Evolutionary conservation across 352 stramenopile genomes (phyloP), one percentile per base, ranked within the genome.

Genomic region (Aphanomyces euteiches): DNA sequence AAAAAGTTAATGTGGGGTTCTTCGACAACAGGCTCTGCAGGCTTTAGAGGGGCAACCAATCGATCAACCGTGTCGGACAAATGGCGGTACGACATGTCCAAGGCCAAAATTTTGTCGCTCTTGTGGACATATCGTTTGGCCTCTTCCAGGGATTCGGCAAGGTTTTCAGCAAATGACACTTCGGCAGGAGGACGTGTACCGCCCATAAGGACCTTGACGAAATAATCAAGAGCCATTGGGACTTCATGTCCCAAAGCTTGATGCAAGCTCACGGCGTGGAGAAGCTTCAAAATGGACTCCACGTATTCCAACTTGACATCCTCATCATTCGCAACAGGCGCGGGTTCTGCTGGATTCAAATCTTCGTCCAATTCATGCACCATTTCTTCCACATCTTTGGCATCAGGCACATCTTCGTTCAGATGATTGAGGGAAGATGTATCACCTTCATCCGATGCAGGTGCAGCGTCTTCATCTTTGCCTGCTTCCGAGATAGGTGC

Each of bases 1-100:
- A 94, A 92, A 69, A 94, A 94, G 65, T 90, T 94, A 69, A 94
- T 91, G 37, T 90, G 73, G 5, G 86, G 83, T 67, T 90, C 72
- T 21, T 78, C 75, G 19, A 88, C 78, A 8, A 78, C 78, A 54
- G 76, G 56, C 7, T 70, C 34, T 7, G 41, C 21, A 28, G 45
- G 12, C 41, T 10, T n/a, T 15, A 7, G 7, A 15, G 48, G 56
- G 13, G 72, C 59, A 10, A 72, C 63, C 21, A 92, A 76, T 56
- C 80, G 36, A 47, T 92, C 76, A 19, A 93, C 80, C 34, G 89
- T 81, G 43, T 75, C 80, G 8, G 78, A 77, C 69, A 93, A 48
- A 41, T 81, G 77, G 28, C 68, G 67, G 74, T 92, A 94, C 72
- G 87, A 88, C 61, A 80, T 85, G 21, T 90, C 81, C 53, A 83